These are phyloP conservation scores for Exutisphaerella laricina DNA, from an alignment of 2,329 filamentous ascomycete genomes.

Conservation along the genomic window DNA sequence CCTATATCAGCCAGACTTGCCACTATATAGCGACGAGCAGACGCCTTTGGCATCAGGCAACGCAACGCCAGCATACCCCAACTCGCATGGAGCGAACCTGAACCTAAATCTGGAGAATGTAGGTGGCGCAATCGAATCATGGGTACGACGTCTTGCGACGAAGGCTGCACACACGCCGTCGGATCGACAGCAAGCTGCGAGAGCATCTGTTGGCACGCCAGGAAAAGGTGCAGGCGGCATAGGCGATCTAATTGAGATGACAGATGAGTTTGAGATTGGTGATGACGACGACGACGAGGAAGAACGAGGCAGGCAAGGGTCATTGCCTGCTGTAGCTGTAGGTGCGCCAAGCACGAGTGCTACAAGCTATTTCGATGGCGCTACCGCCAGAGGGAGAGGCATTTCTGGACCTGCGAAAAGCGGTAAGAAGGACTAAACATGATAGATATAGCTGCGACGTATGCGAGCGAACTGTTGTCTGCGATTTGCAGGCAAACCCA, in stretches of 20 bases:
- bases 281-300: conserved; percentile 31
- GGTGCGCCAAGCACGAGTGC: conserved; percentile 18
- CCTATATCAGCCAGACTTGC: conserved; percentile 58
- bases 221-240: conserved; percentile 41
- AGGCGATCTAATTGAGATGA: conserved; percentile 66
- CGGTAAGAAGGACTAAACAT: conserved; percentile 32
- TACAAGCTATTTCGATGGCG: conserved; percentile 28
- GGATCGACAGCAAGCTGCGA: conserved; percentile 11
- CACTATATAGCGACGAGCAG: conserved; percentile 39
- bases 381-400: conserved; percentile 18
- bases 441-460: conserved; percentile 10
- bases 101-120: conserved; percentile 66
- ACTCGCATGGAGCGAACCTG: conserved; percentile 23
- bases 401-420: conserved; percentile 20
- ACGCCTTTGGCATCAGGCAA: conserved; percentile 25
- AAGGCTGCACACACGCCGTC: conserved; percentile 40
- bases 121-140: conserved; percentile 80
- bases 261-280: conserved; percentile 50
- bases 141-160: conserved; percentile 75
- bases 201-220: conserved; percentile 30
- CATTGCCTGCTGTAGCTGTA: conserved; percentile 11
- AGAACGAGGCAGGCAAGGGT: conserved; percentile 29
- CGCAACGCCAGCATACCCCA: conserved; percentile 25
- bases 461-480: neutral
- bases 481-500: too few relatives aligned